Percentiles rank a stretch among this genome's conserved stretches.
Evolutionary conservation across 495 filamentous ascomycete genomes (phyloP).

Genomic region (Rostrohypoxylon terebratum): DNA sequence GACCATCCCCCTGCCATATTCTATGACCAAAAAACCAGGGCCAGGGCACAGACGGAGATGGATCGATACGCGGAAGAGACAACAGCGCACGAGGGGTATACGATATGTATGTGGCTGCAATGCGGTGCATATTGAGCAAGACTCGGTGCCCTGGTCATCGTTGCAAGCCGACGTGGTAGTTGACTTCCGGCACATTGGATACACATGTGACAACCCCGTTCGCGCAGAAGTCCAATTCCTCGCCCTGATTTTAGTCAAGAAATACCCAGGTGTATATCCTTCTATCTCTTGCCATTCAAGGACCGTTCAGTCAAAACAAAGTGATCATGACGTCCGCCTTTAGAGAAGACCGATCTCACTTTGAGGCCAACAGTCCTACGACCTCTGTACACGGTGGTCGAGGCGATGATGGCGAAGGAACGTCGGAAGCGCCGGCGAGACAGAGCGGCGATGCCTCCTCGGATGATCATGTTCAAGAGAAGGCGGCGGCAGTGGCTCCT

Average conservation of each 20-base stretch:
- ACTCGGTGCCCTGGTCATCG: background rate
- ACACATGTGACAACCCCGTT: slow-evolving; percentile 20
- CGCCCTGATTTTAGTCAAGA: slow-evolving; percentile 18
- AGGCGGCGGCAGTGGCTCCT: slow-evolving; percentile 35
- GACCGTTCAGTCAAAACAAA: slow-evolving; percentile 26
- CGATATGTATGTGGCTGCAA: background rate
- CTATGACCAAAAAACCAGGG: slow-evolving; percentile 22
- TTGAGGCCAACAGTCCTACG: slow-evolving; percentile 36
- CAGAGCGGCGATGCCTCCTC: slow-evolving; percentile 39
- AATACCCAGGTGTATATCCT: slow-evolving; percentile 10
- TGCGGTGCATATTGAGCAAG: slow-evolving; percentile 3
- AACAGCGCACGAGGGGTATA: slow-evolving; percentile 32
- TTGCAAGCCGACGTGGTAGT: slow-evolving; percentile 7
- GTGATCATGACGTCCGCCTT: slow-evolving; percentile 48
- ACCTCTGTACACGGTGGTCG: slow-evolving; percentile 43
- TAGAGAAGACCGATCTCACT: slow-evolving; percentile 44
- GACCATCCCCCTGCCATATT: slow-evolving; percentile 38
- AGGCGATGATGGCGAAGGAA: slow-evolving; percentile 31
- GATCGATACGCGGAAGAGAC: slow-evolving; percentile 30
- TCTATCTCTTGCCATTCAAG: slow-evolving; percentile 21
- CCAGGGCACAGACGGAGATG: slow-evolving; percentile 7
- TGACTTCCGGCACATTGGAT: slow-evolving; percentile 12
- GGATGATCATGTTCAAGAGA: slow-evolving; percentile 46
- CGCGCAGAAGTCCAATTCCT: slow-evolving; percentile 25
- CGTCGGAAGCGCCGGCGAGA: slow-evolving; percentile 33